A percentile compares a stretch with the other conserved stretches of the same genome.
Conservation (phyloP, 176 grass and related monocot species). For the Carex myosuroides region DNA sequence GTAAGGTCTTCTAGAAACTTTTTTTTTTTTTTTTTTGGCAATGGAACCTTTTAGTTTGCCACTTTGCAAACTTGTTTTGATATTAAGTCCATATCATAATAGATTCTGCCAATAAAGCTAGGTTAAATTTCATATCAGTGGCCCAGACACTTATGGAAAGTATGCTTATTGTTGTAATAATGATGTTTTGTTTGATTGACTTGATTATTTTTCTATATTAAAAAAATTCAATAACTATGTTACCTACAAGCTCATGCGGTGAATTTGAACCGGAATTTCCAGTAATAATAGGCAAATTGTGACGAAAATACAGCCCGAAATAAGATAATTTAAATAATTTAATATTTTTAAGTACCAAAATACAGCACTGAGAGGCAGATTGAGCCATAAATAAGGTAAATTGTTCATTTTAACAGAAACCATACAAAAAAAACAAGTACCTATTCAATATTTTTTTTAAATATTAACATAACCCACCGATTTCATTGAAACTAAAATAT, state of each 20-base stretch:
- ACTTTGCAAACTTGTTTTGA: background rate
- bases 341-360: background rate
- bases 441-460: background rate
- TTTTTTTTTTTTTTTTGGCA: background rate
- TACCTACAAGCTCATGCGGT: background rate
- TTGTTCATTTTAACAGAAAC: background rate
- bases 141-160: background rate
- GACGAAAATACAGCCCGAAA: no score
- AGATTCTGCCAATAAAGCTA: background rate
- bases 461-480: no score
- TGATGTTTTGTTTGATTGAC: background rate
- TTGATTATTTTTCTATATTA: background rate
- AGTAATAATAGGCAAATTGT: no score
- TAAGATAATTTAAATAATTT: no score
- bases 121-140: conserved; percentile 3
- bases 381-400: background rate
- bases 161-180: background rate
- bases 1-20: conserved; percentile 12
- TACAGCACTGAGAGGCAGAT: background rate
- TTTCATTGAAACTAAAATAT: no score
- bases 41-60: background rate
- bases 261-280: no score
- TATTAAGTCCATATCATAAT: background rate
- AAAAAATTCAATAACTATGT: background rate
- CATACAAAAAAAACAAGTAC: background rate